phyloP scores from a whole-genome alignment of 306 rosid genomes.

The Vigna unguiculata region DNA sequence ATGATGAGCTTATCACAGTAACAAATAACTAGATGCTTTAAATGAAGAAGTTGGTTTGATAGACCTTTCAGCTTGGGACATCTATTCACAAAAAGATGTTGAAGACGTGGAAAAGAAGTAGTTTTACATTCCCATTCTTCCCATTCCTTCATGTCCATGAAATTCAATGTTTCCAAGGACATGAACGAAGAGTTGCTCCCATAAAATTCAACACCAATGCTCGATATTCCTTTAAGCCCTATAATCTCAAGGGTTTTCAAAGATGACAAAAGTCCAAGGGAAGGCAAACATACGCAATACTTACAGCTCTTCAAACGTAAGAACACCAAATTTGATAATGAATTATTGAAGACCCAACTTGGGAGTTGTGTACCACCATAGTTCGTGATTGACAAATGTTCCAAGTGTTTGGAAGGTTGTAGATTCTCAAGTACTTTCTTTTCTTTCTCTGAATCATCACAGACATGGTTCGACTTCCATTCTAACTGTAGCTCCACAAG shows the following conservation, averaged over 20 bases:
- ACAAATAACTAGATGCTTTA: accelerated
- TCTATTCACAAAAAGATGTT: accelerated
- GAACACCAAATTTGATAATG: background rate
- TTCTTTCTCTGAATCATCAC: background rate
- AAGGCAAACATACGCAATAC: background rate
- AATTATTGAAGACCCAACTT: background rate
- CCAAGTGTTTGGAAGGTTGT: background rate
- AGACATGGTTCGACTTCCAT: background rate
- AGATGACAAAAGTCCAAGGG: background rate
- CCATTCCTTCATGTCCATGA: background rate
- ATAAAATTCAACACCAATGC: background rate
- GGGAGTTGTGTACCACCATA: background rate
- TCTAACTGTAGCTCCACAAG: background rate
- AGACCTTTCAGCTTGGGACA: background rate
- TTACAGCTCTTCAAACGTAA: accelerated
- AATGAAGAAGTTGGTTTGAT: background rate
- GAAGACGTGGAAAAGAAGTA: background rate
- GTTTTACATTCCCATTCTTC: background rate
- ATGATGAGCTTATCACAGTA: too few species aligned
- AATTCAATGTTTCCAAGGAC: background rate
- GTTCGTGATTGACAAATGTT: background rate
- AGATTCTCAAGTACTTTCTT: background rate
- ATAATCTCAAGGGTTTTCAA: accelerated
- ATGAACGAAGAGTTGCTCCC: background rate
- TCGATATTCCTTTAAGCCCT: background rate